Evolutionary conservation across 2,329 filamentous ascomycete genomes (phyloP), one percentile per base, ranked within the genome.

Genomic region (Claviceps lovelessii): DNA sequence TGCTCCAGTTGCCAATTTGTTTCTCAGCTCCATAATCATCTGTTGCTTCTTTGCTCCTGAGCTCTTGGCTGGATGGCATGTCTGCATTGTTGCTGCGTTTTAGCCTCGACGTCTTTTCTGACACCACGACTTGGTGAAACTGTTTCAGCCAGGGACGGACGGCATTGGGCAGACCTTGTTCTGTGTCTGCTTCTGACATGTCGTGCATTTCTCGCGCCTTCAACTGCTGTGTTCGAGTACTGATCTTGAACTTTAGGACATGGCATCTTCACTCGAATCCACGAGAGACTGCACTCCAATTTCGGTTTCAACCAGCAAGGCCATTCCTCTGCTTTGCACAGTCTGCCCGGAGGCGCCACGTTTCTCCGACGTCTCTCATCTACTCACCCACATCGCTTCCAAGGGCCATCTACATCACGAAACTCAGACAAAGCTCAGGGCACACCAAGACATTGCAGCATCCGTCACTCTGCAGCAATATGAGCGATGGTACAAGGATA

Each of bases 281-380:
- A 55, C 58, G 28, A 58, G 59, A 48, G 59, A 54, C 52, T 59
- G 57, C 49, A 58, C 56, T 23, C 55, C 58, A 39, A 61, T 55
- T 57, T 59, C 47, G 19, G 61, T 56, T 57, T 59, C 62, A 41
- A 55, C 57, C 11, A 65, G 57, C 58, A 66, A 61, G 55, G 61
- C 66, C 50, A 84, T 90, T 56, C 82, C 86, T 55, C 80, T 96
- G 51, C 72, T 81, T 61, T 97, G 91, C 79, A 83, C 77, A 64
- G 84, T 95, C 61, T 97, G 91, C 67, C 85, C 86, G 41, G 88
- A 85, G 61, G 79, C 78, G 57, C 88, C 88, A 44, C 79, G 72
- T 35, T 96, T 96, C 71, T 95, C 89, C 55, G 91, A 97, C 69
- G 76, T 90, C 48, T 95, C 90, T 39, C 91, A 96, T 68, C 76